Evolutionary conservation across 176 grass and related monocot species (phyloP), one percentile per base, ranked within the genome.

Genomic region (Aechmea fasciata): DNA sequence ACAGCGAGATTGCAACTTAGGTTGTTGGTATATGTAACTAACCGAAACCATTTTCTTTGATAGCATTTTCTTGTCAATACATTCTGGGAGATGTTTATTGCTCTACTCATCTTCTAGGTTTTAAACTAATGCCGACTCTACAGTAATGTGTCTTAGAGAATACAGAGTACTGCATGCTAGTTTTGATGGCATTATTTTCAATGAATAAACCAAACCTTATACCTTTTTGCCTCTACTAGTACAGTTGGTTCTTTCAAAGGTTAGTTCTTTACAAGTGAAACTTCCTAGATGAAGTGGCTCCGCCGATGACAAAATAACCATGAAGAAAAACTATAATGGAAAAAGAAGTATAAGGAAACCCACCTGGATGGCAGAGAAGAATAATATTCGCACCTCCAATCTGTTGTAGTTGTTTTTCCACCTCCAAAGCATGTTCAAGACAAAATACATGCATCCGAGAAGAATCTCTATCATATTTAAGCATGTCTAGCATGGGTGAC

Each of bases 391-490:
- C 87, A 66, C 94, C 94, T 65, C 94, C 94, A 49, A 93, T 84
- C 68, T 73, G 72, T 76, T 90, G 77, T 70, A 99, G 86, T 77
- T 83, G 80, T 75, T 79, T 90, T 82, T 86, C 91, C 72, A 86
- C 88, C 70, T 93, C 90, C 77, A 85, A 80, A 81, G 89, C 89
- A 81, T 99, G 94, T 81, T 99, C 94, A 67, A 99, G 87, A 93
- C 94, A 99, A 83, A 99, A 99, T 26, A 93, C 90, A 81, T 99
- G 94, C 84, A 90, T 99, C 73, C 87, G 81, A 51, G 89, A 99
- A 67, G 86, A 90, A 76, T 99, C 89, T 73, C 81, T 93, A 55
- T 85, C 88, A 77, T 70, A 77, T 66, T 72, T 83, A 51, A 85
- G 80, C 77, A 82, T 62, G 79, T 73, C 83, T 74, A 83, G 54